These are phyloP conservation scores for Tylopilus rubrobrunneus DNA, from an alignment of 768 basidiomycete genomes.

Conservation along the genomic window DNA sequence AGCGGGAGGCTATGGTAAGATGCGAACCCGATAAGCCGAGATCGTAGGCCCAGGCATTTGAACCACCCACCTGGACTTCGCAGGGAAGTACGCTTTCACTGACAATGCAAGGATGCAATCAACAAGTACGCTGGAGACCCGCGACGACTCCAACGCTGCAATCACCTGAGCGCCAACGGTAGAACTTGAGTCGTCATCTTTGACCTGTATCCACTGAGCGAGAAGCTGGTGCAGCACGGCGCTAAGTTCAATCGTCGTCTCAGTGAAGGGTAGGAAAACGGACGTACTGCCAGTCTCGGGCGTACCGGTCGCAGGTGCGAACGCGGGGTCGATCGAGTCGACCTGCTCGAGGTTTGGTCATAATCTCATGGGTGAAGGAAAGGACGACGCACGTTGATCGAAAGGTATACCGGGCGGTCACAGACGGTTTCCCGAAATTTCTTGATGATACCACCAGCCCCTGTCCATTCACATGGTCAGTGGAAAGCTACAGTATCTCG, in stretches of 20 bases:
- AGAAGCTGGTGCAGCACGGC: conserved; percentile 66
- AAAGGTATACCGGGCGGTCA: no score
- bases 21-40: conserved; percentile 94
- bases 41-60: conserved; percentile 97
- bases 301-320: no score
- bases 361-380: no score
- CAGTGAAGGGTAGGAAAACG: no score
- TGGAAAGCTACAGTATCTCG: no score
- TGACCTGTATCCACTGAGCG: conserved; percentile 74
- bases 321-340: no score
- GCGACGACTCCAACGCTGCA: conserved; percentile 41
- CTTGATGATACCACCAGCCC: no score
- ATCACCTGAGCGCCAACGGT: conserved; percentile 57
- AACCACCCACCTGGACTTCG: conserved; percentile 90
- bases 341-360: no score
- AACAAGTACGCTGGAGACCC: conserved; percentile 40
- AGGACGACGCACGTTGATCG: no score
- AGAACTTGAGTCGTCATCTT: conserved; percentile 61
- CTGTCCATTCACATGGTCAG: no score
- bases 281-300: no score
- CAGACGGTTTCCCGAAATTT: no score
- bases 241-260: conserved; percentile 30
- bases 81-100: conserved; percentile 54
- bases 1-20: conserved; percentile 83
- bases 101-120: conserved; percentile 53